Base-by-base conservation (phyloP, 495 filamentous ascomycete genomes). In the Penicillium pancosmium region DNA sequence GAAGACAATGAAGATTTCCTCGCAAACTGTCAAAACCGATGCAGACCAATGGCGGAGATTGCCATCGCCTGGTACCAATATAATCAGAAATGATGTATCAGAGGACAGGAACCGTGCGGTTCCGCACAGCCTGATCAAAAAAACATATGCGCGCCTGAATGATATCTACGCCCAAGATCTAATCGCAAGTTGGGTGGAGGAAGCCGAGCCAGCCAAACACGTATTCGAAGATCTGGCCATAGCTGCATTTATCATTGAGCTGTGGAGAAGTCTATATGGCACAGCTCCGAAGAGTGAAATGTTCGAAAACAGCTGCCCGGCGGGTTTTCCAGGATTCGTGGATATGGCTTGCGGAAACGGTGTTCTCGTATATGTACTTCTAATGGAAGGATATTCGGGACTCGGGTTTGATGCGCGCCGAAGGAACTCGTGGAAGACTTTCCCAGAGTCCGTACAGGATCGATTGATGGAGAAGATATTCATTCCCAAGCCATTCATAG, bases 281-380 rank as follows among this genome's bases (percentile, higher is more conserved):
- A 60, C 57, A 13, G 21, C 40, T 25, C 74, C 73, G 6, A 51
- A 25, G 0, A 63, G 62, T 5, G 74, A 72, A 43, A 34, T 50
- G 1, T 41, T 53, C 0, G 35, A 40, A 56, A 69, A 66, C 5
- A 19, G 35, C 6, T 50, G 34, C 13, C 19, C 21, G n/a, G 16
- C 38, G 0, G 19, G 16, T 1, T 97, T 96, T 65, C 91, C 91
- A 1, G 92, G 93, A 5, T 98, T 98, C 65, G 90, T 97, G 10
- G 95, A 98, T 67, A 88, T 98, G 48, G 94, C 92, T 15, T 98
- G 94, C 66, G 94, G 94, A 5, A 98, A 97, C 68, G 94, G 94
- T 13, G 82, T 98, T 1, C 82, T 98, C n/a, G 90, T 96, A 11
- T 84, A 93, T 64, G 83, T 98, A 35, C 83, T 98, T 5, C 75